Evolutionary conservation across 2,329 filamentous ascomycete species (phyloP).

Genomic region (Phyllosticta capitalensis): DNA sequence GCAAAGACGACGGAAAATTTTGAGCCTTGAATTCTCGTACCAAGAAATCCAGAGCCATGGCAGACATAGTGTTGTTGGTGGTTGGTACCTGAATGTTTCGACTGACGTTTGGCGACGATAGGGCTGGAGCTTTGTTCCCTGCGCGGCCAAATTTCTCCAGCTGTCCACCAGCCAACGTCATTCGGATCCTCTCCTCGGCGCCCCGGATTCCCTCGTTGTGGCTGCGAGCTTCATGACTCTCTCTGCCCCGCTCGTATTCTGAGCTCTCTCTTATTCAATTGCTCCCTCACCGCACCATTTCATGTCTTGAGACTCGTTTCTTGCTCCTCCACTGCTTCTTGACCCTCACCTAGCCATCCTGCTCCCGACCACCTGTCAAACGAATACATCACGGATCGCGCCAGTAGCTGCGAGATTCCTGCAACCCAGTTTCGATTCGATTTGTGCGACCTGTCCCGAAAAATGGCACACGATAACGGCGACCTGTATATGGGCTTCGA

Average conservation of each 20-base stretch:
- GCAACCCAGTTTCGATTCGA: not conserved
- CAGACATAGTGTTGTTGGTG: not conserved
- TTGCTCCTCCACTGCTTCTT: conserved; percentile 2
- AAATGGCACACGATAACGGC: conserved; percentile 3
- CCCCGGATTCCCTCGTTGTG: not conserved
- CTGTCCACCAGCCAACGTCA: not conserved
- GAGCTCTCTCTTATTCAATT: not conserved
- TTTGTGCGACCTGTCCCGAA: not conserved
- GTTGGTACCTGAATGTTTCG: too few relatives aligned
- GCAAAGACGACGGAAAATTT: not conserved
- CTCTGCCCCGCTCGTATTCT: too few relatives aligned
- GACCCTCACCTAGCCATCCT: not conserved
- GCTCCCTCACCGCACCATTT: not conserved
- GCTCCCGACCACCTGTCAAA: not conserved
- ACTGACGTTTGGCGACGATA: not conserved
- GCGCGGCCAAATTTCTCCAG: not conserved
- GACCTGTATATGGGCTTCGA: conserved; percentile 85
- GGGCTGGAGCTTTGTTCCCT: not conserved
- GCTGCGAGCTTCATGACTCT: not conserved
- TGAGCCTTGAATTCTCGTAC: not conserved
- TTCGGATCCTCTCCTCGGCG: not conserved
- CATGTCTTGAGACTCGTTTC: conserved; percentile 4
- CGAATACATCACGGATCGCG: not conserved
- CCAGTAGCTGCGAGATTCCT: not conserved
- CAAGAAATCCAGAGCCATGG: not conserved